A percentile compares a stretch with the other conserved stretches of the same genome.
Conservation (phyloP, 306 rosid species). For the Vicia faba region DNA sequence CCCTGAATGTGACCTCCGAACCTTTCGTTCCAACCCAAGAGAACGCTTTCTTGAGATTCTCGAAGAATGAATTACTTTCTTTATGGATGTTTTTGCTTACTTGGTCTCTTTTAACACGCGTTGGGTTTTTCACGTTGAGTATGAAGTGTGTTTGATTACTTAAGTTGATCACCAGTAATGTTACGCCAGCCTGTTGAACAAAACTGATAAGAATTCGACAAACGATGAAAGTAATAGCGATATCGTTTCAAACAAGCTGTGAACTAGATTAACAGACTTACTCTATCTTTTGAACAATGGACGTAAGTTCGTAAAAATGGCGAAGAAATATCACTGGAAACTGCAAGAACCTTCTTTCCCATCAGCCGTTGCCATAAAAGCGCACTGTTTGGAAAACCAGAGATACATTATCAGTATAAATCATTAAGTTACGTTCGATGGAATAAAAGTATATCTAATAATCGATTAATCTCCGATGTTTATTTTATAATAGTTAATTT, state of each 20-base stretch:
- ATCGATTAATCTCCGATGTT: no score
- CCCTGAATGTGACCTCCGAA: conserved; percentile 63
- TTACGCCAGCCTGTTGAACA: conserved; percentile 67
- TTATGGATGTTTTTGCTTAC: conserved; percentile 31
- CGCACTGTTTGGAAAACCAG: conserved; percentile 55
- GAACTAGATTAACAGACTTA: conserved; percentile 49
- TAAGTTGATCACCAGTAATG: conserved; percentile 74
- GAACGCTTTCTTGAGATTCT: conserved; percentile 63
- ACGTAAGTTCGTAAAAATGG: conserved; percentile 79
- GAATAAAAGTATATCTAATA: no score
- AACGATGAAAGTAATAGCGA: neutral
- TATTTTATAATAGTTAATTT: neutral
- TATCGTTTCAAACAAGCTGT: no score
- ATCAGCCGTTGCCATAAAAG: conserved; percentile 92
- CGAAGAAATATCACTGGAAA: conserved; percentile 53
- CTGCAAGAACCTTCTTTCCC: conserved; percentile 76
- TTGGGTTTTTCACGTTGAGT: conserved; percentile 44
- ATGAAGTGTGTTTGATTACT: conserved; percentile 72
- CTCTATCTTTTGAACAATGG: conserved; percentile 84
- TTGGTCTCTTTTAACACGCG: conserved; percentile 32
- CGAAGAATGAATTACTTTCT: conserved; percentile 40
- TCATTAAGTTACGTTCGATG: neutral
- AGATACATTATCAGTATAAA: conserved; percentile 9
- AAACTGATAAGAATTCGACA: conserved; percentile 26
- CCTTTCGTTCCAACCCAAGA: conserved; percentile 86